A percentile compares a stretch with the other conserved stretches of the same genome.
phyloP scores from a whole-genome alignment of 2,329 filamentous ascomycete species.

The Coniochaeta sp. region DNA sequence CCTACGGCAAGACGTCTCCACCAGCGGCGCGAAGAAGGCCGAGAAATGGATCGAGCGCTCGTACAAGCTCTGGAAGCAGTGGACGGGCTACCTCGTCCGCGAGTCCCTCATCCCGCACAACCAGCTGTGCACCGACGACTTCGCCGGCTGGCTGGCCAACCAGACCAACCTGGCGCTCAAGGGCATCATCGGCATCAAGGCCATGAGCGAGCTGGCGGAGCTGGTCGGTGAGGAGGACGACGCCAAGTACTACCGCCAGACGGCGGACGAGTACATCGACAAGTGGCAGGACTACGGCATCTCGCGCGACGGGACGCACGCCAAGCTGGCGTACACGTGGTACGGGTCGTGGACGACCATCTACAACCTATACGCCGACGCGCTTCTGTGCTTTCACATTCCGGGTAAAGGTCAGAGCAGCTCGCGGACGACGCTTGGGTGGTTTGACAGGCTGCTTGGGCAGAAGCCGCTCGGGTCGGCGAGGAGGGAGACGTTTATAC shows the following conservation, averaged over 20 bases:
- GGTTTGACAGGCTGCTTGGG: not conserved
- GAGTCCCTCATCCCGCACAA: constrained; percentile 59
- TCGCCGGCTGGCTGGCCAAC: constrained; percentile 62
- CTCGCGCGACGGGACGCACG: constrained; percentile 63
- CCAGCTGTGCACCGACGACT: constrained; percentile 69
- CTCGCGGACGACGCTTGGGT: not conserved
- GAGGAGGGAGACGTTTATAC: constrained; percentile 49
- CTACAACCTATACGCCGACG: constrained; percentile 71
- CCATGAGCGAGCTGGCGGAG: constrained; percentile 63
- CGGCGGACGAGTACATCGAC: constrained; percentile 58
- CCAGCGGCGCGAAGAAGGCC: constrained; percentile 12
- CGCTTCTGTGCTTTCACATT: constrained; percentile 71
- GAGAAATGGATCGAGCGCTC: constrained; percentile 33
- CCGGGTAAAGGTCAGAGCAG: constrained; percentile 13
- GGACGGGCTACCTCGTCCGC: constrained; percentile 65
- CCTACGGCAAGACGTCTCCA: not conserved
- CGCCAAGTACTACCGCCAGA: constrained; percentile 35
- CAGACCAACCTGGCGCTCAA: constrained; percentile 73
- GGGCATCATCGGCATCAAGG: constrained; percentile 71
- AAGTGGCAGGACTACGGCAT: constrained; percentile 68
- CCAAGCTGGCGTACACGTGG: constrained; percentile 75
- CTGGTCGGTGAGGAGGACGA: constrained; percentile 46
- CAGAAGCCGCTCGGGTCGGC: constrained; percentile 14
- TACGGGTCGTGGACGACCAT: constrained; percentile 76
- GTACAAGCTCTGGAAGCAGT: constrained; percentile 61